Evolutionary conservation across 106 monocot species (phyloP).

Genomic region (Dioscorea alata): DNA sequence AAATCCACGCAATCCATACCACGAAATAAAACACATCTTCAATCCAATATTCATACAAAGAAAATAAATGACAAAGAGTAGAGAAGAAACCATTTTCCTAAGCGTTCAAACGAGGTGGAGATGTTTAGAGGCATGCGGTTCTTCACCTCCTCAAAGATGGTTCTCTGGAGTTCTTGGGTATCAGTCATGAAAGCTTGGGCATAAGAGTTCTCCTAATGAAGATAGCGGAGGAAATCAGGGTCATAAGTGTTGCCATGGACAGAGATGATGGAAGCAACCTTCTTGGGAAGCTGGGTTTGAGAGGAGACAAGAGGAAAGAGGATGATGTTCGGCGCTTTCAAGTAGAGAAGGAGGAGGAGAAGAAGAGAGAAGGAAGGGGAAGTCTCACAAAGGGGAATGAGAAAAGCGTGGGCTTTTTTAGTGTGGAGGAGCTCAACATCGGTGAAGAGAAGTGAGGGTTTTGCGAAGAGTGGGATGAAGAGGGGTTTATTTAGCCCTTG

Average conservation of each 20-base stretch:
- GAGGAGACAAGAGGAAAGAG: constrained; percentile 4
- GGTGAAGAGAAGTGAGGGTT: too few species aligned
- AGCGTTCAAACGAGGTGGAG: constrained; percentile 50
- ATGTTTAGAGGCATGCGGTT: constrained; percentile 43
- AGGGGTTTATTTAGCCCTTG: too few species aligned
- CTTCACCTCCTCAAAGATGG: constrained; percentile 53
- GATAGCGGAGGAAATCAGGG: constrained; percentile 54
- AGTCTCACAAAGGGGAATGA: constrained; percentile 1
- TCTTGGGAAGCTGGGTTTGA: constrained; percentile 57
- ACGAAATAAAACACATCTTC: too few species aligned
- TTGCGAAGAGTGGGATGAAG: too few species aligned
- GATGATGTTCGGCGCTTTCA: constrained; percentile 14
- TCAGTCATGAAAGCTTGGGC: constrained; percentile 80
- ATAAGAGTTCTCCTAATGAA: constrained; percentile 67
- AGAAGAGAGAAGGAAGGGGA: background rate
- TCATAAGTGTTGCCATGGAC: constrained; percentile 69
- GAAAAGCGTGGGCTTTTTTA: background rate
- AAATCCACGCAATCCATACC: too few species aligned
- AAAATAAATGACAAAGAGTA: background rate
- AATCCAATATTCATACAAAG: too few species aligned
- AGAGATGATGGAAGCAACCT: constrained; percentile 57
- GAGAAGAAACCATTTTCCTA: constrained; percentile 57
- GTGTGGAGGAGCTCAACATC: background rate
- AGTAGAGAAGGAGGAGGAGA: constrained; percentile 17
- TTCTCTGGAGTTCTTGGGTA: constrained; percentile 30